Base-by-base conservation (phyloP, 2,329 filamentous ascomycete species). In the Colletotrichum noveboracense region DNA sequence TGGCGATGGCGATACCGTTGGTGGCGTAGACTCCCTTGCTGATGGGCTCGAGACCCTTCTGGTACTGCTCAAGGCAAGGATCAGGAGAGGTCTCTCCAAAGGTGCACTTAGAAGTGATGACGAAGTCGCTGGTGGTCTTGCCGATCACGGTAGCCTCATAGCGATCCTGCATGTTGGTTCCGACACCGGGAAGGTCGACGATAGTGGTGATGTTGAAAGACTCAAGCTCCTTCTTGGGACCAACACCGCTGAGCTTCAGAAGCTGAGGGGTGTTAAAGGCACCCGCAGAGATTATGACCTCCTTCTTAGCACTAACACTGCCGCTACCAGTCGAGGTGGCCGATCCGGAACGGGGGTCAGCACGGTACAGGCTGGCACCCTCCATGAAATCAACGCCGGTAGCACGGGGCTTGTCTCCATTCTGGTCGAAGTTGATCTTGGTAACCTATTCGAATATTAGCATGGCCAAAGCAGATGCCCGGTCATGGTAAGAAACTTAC, bases 1-100 rank as follows among this genome's bases (percentile, higher is more conserved):
- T 84, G 6, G 88, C 87, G n/a, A 89, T 83, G 6, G 90, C 88
- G 8, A 91, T 86, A 10, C 91, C 91, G 74, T 89, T 89, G 1
- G 89, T 87, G 0, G 80, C 81, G 76, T 86, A 84, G 2, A 81
- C 77, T 3, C 83, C 83, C 52, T 79, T 83, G 14, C 48, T 61
- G 77, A 74, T 83, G 79, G 18, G 82, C 79, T 12, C 70, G 9
- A 71, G 28, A 5, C 70, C 60, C 14, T 60, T 36, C n/a, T 77
- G 64, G 83, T 83, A 87, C 9, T 80, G 76, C 21, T 83, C 77
- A 6, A 87, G 78, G 62, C 86, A 87, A 0, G 85, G 82, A 52
- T 87, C 85, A 26, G 77, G 74, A 2, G 80, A 77, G 3, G 80
- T 81, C 62, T 79, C 79, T 38, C 55, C 5, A 60, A 83, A 85